Evolutionary conservation across 768 basidiomycete genomes (phyloP).

Genomic region (Podaxis rugospora): DNA sequence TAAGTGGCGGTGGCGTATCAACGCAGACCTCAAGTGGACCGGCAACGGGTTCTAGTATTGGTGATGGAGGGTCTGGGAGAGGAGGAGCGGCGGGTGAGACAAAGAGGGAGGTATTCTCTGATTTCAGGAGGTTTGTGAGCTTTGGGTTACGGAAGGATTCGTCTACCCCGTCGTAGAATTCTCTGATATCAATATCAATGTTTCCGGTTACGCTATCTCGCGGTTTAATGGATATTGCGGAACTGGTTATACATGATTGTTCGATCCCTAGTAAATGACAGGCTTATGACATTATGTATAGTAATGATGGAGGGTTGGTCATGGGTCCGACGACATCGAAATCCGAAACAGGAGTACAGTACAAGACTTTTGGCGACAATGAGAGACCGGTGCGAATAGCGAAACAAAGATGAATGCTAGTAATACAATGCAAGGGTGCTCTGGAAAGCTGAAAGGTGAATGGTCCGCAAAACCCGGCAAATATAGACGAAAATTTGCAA

Average conservation of each 20-base stretch:
- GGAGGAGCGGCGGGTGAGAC: constrained; percentile 34
- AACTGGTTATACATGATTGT: background rate
- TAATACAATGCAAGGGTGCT: background rate
- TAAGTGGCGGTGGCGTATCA: constrained; percentile 34
- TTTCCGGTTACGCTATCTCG: constrained; percentile 8
- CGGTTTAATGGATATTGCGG: background rate
- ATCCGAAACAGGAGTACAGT: background rate
- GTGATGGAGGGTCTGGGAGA: constrained; percentile 25
- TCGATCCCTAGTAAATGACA: background rate
- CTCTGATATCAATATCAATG: background rate
- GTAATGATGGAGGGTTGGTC: background rate
- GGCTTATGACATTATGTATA: background rate
- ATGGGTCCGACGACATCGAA: background rate
- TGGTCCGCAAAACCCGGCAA: background rate
- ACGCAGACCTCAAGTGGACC: constrained; percentile 59
- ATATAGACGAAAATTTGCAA: background rate
- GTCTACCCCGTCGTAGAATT: constrained; percentile 13
- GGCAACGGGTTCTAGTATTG: constrained; percentile 52
- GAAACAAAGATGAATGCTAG: background rate
- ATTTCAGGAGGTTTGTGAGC: constrained; percentile 83
- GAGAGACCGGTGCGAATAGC: background rate
- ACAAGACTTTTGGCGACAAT: background rate
- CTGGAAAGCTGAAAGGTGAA: background rate
- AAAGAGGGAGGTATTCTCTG: constrained; percentile 81
- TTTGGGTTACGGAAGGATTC: constrained; percentile 82